Percentiles rank a stretch among this genome's conserved stretches.
phyloP scores from a whole-genome alignment of 306 rosid genomes.

The Ammopiptanthus mongolicus region DNA sequence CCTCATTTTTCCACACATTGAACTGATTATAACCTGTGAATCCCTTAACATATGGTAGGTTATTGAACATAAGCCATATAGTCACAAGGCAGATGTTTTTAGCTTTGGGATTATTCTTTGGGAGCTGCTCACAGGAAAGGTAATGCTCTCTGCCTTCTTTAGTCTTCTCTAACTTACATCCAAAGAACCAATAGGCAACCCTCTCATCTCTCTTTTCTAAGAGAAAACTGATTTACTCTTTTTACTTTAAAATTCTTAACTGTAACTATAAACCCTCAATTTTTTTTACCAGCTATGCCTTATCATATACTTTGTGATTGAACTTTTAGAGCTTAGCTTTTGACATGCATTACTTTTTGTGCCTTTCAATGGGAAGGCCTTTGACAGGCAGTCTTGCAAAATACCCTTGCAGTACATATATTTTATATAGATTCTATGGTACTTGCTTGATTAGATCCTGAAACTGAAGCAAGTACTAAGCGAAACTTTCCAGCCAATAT shows the following conservation, averaged over 20 bases:
- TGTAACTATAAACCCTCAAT: neutral
- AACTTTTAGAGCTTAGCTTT: neutral
- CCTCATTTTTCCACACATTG: neutral
- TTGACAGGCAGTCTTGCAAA: neutral
- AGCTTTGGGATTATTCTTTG: conserved; percentile 73
- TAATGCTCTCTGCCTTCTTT: conserved; percentile 23
- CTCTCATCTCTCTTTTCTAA: neutral
- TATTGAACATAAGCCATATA: conserved; percentile 69
- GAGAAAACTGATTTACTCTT: neutral
- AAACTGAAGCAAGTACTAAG: neutral
- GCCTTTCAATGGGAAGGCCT: neutral
- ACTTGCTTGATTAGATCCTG: neutral
- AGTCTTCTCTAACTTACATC: neutral
- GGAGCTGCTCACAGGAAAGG: conserved; percentile 87
- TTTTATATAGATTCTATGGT: neutral
- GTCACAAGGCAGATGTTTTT: conserved; percentile 70
- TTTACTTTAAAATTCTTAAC: neutral
- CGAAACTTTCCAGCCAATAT: neutral
- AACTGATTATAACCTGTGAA: conserved; percentile 16
- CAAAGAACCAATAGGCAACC: neutral
- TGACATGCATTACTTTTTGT: neutral
- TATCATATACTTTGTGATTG: neutral
- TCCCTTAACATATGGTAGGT: conserved; percentile 48
- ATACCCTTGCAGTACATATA: neutral
- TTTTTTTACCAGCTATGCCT: neutral